These are phyloP conservation scores for Cylindrotheca fusiformis DNA, from an alignment of 108 stramenopile genomes.

Conservation along the genomic window DNA sequence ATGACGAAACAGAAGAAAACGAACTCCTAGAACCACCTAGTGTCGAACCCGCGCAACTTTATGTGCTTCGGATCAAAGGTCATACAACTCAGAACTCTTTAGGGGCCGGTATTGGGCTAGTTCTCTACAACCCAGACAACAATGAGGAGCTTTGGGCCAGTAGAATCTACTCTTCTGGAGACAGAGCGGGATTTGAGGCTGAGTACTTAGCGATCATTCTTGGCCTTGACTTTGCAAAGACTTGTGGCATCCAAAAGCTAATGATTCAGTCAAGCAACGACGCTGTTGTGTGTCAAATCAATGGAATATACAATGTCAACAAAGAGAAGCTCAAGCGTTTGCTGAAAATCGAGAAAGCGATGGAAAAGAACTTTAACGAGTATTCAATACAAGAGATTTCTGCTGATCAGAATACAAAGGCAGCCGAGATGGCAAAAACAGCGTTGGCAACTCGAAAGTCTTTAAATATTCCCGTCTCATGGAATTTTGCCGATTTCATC, in stretches of 20 bases:
- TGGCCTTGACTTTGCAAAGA: slow-evolving; percentile 36
- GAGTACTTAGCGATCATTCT: slow-evolving; percentile 41
- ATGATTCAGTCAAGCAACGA: slow-evolving; percentile 46
- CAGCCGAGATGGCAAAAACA: slow-evolving; percentile 8
- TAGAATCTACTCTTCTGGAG: slow-evolving; percentile 38
- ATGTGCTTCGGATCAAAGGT: slow-evolving; percentile 52
- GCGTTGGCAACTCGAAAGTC: slow-evolving; percentile 27
- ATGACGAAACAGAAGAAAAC: not conserved
- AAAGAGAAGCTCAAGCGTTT: slow-evolving; percentile 5
- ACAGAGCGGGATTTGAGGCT: slow-evolving; percentile 53
- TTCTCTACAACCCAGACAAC: slow-evolving; percentile 42
- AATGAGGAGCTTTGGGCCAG: slow-evolving; percentile 54
- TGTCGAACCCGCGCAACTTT: slow-evolving; percentile 16
- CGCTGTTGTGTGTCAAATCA: slow-evolving; percentile 52
- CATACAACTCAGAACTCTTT: slow-evolving; percentile 47
- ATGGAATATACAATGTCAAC: slow-evolving; percentile 45
- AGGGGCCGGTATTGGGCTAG: slow-evolving; percentile 53
- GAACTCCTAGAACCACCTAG: not conserved
- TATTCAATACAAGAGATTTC: slow-evolving; percentile 9
- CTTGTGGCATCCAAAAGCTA: slow-evolving; percentile 33
- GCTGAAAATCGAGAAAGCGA: not conserved
- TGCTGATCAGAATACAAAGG: not conserved
- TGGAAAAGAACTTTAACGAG: slow-evolving; percentile 8
- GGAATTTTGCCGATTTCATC: slow-evolving; percentile 18
- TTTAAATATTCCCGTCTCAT: not conserved